Conservation (phyloP, 768 basidiomycete species). For the Tricholomella constricta region DNA sequence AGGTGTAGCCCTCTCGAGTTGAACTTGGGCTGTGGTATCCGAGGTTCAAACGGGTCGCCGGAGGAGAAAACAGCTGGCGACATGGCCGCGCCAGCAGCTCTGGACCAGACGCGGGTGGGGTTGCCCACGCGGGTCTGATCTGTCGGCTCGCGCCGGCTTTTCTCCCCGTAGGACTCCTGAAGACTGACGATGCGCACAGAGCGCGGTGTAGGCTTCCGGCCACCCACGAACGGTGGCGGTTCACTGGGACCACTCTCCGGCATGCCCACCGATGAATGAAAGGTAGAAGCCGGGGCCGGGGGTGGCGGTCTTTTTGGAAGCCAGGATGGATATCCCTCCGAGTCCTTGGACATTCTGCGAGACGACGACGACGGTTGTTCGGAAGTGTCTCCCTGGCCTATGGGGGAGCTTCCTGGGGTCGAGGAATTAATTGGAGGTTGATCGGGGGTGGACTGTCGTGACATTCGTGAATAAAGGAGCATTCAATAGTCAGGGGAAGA, state of each 20-base stretch:
- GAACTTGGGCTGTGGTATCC: slow-evolving; percentile 62
- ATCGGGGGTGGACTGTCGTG: slow-evolving; percentile 38
- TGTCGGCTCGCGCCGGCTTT: slow-evolving; percentile 47
- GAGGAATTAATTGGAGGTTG: slow-evolving; percentile 25
- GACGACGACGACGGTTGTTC: slow-evolving; percentile 36
- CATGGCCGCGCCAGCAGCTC: slow-evolving; percentile 47
- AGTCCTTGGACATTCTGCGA: slow-evolving; percentile 42
- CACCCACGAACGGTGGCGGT: slow-evolving; percentile 44
- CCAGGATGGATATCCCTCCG: slow-evolving; percentile 83
- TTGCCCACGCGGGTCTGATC: slow-evolving; percentile 50
- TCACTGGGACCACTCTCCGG: slow-evolving; percentile 34
- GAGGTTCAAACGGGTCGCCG: slow-evolving; percentile 31
- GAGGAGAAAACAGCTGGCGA: slow-evolving; percentile 48
- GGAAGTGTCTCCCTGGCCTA: slow-evolving; percentile 20
- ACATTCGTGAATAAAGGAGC: slow-evolving; percentile 36
- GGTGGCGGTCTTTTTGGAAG: slow-evolving; percentile 77
- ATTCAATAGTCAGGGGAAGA: slow-evolving; percentile 20
- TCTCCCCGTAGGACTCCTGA: slow-evolving; percentile 49
- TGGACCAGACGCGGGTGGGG: slow-evolving; percentile 57
- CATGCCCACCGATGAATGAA: slow-evolving; percentile 57
- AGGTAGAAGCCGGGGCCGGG: slow-evolving; percentile 72
- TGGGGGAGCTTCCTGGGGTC: slow-evolving; percentile 26
- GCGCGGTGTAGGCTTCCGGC: slow-evolving; percentile 78
- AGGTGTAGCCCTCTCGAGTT: slow-evolving; percentile 67
- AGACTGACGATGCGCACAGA: slow-evolving; percentile 81